Evolutionary conservation across 495 filamentous ascomycete genomes (phyloP).

Genomic region (Lophium mytilinum): DNA sequence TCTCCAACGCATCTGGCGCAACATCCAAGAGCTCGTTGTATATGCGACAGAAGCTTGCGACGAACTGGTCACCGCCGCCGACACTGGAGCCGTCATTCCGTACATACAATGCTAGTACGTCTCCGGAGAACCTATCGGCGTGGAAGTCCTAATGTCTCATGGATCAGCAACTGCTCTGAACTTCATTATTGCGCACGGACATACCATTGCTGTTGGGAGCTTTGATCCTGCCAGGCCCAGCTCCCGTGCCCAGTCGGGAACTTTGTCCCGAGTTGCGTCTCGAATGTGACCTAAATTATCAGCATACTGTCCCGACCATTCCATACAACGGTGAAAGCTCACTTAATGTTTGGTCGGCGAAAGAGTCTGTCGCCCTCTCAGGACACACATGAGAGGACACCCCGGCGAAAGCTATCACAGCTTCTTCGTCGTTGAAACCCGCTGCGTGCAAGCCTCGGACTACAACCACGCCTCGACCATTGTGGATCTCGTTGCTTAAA

Average conservation of each 20-base stretch:
- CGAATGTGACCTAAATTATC: slow-evolving; percentile 20
- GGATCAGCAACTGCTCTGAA: not conserved
- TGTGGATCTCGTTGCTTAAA: slow-evolving; percentile 15
- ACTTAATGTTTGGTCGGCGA: slow-evolving; percentile 26
- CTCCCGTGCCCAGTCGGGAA: slow-evolving; percentile 14
- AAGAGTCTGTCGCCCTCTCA: slow-evolving; percentile 20
- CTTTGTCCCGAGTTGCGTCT: slow-evolving; percentile 18
- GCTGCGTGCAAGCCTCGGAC: slow-evolving; percentile 19
- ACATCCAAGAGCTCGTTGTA: slow-evolving; percentile 23
- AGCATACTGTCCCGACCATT: no score
- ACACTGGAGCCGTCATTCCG: slow-evolving; percentile 15
- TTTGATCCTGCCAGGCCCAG: slow-evolving; percentile 25
- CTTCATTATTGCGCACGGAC: not conserved
- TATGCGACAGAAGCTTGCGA: slow-evolving; percentile 20
- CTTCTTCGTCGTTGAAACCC: slow-evolving; percentile 21
- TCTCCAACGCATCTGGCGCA: slow-evolving; percentile 19
- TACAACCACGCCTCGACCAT: slow-evolving; percentile 17
- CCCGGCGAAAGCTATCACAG: slow-evolving; percentile 21
- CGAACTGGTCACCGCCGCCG: slow-evolving; percentile 23
- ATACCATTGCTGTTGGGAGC: slow-evolving; percentile 22
- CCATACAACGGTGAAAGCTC: not conserved
- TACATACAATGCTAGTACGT: slow-evolving; percentile 24
- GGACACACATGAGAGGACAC: slow-evolving; percentile 14
- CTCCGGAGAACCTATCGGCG: slow-evolving; percentile 23
- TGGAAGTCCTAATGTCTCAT: slow-evolving; percentile 20